phyloP scores from a whole-genome alignment of 164 flowering plant species.

The Tetrastigma voinierianum region DNA sequence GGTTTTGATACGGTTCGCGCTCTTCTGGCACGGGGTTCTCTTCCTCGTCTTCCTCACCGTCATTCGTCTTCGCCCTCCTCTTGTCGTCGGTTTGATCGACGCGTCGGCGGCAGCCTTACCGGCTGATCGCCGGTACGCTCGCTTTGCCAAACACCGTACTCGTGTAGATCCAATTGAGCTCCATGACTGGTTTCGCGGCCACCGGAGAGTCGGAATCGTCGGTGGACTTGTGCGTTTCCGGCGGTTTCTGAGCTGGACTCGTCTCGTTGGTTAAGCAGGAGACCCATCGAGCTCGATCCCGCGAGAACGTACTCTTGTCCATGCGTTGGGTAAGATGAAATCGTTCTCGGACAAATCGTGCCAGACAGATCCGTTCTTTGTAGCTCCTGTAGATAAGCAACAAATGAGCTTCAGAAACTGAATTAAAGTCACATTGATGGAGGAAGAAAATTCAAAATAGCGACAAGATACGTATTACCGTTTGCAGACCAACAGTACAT shows the following conservation, averaged over 20 bases:
- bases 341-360: constrained; percentile 85
- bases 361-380: constrained; percentile 93
- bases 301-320: constrained; percentile 92
- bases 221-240: constrained; percentile 16
- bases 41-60: constrained; percentile 34
- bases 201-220: constrained; percentile 36
- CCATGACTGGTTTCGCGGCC: constrained; percentile 72
- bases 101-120: constrained; percentile 68
- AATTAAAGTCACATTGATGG: neutral
- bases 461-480: constrained; percentile 19
- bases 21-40: constrained; percentile 10
- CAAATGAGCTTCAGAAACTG: neutral
- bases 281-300: constrained; percentile 63
- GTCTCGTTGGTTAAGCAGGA: constrained; percentile 27
- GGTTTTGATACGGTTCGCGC: constrained; percentile 15
- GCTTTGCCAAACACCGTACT: constrained; percentile 70
- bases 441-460: neutral
- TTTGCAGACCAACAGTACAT: constrained; percentile 87
- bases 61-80: constrained; percentile 33
- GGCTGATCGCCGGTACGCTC: constrained; percentile 27
- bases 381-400: constrained; percentile 60
- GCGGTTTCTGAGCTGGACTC: constrained; percentile 19
- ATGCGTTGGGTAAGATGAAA: constrained; percentile 71
- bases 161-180: constrained; percentile 65
- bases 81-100: constrained; percentile 76